These are phyloP conservation scores for Beauveria sp. DNA, from an alignment of 2,329 filamentous ascomycete species.

Conservation along the genomic window DNA sequence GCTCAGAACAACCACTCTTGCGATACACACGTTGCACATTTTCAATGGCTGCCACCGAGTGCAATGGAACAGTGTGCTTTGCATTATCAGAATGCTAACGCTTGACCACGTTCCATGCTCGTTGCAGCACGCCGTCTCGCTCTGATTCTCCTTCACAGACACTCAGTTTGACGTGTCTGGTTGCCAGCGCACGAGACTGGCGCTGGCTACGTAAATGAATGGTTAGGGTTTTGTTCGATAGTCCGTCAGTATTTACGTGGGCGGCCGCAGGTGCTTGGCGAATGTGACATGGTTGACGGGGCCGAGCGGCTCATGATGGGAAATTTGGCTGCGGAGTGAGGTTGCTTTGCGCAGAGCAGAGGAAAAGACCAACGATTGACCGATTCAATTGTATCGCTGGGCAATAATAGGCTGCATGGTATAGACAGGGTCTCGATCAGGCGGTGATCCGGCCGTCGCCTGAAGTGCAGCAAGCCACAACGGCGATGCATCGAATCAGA, in stretches of 20 bases:
- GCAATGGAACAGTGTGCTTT: no score
- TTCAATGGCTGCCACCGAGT: no score
- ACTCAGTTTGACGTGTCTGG: no score
- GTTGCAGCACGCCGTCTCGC: no score
- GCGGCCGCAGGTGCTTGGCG: neutral
- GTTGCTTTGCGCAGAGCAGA: neutral
- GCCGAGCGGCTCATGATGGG: neutral
- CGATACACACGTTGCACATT: no score
- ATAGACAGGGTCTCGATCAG: neutral
- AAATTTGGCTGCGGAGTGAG: neutral
- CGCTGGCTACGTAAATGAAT: no score
- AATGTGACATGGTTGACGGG: neutral
- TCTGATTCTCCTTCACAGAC: no score
- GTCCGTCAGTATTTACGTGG: neutral
- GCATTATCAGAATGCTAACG: no score
- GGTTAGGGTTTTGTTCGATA: no score
- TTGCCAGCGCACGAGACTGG: no score
- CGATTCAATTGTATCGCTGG: neutral
- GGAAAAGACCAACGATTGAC: neutral
- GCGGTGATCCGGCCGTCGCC: neutral
- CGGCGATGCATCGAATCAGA: slow-evolving; percentile 6
- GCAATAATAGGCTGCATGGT: neutral
- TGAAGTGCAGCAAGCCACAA: slow-evolving; percentile 2
- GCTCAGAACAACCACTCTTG: no score
- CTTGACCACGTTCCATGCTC: no score